Conservation (phyloP, 768 basidiomycete genomes). For the Coprinopsis strossmayeri region DNA sequence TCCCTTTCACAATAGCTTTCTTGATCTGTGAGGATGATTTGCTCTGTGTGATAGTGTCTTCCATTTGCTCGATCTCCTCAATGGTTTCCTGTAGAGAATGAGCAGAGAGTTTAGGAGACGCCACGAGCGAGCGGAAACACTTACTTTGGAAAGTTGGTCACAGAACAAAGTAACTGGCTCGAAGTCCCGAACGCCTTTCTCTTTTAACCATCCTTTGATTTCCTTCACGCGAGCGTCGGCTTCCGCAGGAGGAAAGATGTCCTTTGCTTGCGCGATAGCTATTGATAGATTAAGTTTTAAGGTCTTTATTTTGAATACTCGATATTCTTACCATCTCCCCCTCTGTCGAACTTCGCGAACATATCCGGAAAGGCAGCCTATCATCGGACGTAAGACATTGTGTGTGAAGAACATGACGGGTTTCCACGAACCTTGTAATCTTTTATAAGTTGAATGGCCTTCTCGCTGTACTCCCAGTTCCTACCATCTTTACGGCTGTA, state of each 20-base stretch:
- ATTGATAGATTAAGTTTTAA: too few relatives aligned
- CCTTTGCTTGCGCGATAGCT: slow-evolving; percentile 72
- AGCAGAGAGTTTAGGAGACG: not conserved
- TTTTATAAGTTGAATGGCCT: slow-evolving; percentile 69
- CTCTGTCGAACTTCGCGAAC: slow-evolving; percentile 62
- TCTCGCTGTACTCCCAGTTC: slow-evolving; percentile 92
- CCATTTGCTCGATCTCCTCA: slow-evolving; percentile 66
- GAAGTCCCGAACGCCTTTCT: slow-evolving; percentile 81
- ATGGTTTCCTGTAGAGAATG: slow-evolving; percentile 58
- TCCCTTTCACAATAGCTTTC: slow-evolving; percentile 88
- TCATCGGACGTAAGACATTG: not conserved
- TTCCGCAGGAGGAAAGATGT: slow-evolving; percentile 47
- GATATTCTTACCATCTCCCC: slow-evolving; percentile 58
- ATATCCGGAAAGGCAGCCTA: slow-evolving; percentile 81
- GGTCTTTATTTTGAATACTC: slow-evolving; percentile 4
- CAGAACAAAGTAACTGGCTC: slow-evolving; percentile 90
- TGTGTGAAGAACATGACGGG: not conserved
- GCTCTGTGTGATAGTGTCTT: slow-evolving; percentile 57
- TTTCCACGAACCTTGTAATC: slow-evolving; percentile 65
- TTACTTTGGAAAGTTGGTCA: slow-evolving; percentile 85
- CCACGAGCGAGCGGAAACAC: not conserved
- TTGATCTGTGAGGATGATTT: slow-evolving; percentile 66
- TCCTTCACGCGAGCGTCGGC: slow-evolving; percentile 70
- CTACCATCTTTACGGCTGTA: slow-evolving; percentile 82
- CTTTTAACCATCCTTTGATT: slow-evolving; percentile 79